These are phyloP conservation scores for Mycena haematopus DNA, from an alignment of 768 basidiomycete species.

Conservation along the genomic window DNA sequence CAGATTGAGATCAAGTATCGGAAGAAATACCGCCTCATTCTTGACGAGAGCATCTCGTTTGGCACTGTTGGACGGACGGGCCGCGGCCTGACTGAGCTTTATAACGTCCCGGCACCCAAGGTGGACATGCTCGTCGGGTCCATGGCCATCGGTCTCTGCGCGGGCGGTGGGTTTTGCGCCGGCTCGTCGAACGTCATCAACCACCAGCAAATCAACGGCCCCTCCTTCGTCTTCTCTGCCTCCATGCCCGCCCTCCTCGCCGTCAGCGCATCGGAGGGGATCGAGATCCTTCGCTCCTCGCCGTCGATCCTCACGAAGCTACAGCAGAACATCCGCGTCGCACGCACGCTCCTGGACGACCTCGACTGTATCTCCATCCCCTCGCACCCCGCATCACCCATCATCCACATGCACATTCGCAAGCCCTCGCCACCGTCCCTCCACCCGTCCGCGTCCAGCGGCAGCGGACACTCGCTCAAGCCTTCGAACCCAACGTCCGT, in stretches of 20 bases:
- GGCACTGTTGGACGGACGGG: constrained; percentile 93
- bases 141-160: constrained; percentile 80
- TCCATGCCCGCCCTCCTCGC: constrained; percentile 90
- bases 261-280: constrained; percentile 86
- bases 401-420: constrained; percentile 84
- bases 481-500: constrained; percentile 57
- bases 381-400: constrained; percentile 83
- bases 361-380: constrained; percentile 84
- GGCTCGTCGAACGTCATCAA: constrained; percentile 83
- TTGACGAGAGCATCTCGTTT: constrained; percentile 95
- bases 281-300: constrained; percentile 76
- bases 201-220: constrained; percentile 97
- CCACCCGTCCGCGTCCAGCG: no score
- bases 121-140: constrained; percentile 97
- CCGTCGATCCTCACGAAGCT: constrained; percentile 79
- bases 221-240: constrained; percentile 95
- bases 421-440: constrained; percentile 34
- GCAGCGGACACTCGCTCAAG: no score
- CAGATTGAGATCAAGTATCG: constrained; percentile 94
- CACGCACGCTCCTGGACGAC: constrained; percentile 83
- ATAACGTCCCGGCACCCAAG: constrained; percentile 88
- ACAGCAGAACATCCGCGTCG: constrained; percentile 79
- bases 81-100: constrained; percentile 94
- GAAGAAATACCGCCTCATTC: constrained; percentile 93
- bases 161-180: constrained; percentile 94